Evolutionary conservation across 805 yeast genomes (phyloP), one percentile per base, ranked within the genome.

Genomic region (Tanozyma kutaoensis): DNA sequence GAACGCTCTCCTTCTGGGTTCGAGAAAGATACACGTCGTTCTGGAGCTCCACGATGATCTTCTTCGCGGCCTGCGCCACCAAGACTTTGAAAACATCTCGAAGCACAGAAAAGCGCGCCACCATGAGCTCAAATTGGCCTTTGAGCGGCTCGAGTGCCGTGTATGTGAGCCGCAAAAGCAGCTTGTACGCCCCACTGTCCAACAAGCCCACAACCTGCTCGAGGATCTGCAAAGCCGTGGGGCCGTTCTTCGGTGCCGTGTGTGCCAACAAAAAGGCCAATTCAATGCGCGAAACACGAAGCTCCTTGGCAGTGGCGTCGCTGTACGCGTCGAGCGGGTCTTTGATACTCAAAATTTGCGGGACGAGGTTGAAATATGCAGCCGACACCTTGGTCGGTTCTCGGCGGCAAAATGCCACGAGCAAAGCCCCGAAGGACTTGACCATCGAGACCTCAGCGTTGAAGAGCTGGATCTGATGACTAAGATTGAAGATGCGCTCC

Each of bases 391-490:
- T 5, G 3, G 22, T 11, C 12, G 36, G 35, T 1, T 45, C 46
- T 24, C 54, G 58, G 34, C 71, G 66, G 32, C 78, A 65, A 39
- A 56, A 75, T 0, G 88, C 69, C 0, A 88, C 73, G 14, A 82
- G 35, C 19, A 85, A 55, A 2, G 91, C 84, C 26, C 88, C 85
- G 66, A 81, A 72, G 0, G 93, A 67, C 39, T 76, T 76, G 3
- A 82, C 77, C 13, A 79, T 67, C 4, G 69, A 57, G 11, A 75
- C 58, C 40, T 84, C 93, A 1, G 86, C 65, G 22, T 72, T 63
- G 6, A 72, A 62, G 38, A 62, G 64, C 34, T 82, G 82, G 26
- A 72, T 43, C 39, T 76, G 75, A 24, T 73, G 48, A 33, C 85
- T 74, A 1, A 78, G 72, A 1, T 62, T 57, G 3, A 66, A 48